phyloP scores from a whole-genome alignment of 345 rosid species.

The Mangifera indica region DNA sequence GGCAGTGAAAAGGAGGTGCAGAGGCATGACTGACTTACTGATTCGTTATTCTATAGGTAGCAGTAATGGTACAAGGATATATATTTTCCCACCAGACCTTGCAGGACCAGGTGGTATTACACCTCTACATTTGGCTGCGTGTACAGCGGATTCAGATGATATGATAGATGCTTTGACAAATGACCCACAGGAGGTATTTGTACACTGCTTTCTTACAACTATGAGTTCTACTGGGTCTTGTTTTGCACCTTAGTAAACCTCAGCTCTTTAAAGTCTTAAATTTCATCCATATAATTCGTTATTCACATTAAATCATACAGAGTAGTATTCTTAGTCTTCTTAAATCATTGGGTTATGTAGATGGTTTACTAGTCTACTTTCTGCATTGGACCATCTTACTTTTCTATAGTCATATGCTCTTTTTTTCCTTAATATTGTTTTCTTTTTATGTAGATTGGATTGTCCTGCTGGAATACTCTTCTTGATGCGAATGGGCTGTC shows the following conservation, averaged over 20 bases:
- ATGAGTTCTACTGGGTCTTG: background rate
- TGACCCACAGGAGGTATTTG: slow-evolving; percentile 76
- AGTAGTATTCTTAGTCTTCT: background rate
- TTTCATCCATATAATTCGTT: background rate
- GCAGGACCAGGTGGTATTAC: slow-evolving; percentile 76
- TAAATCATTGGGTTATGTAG: background rate
- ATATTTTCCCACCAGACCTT: slow-evolving; percentile 61
- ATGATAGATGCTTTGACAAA: slow-evolving; percentile 71
- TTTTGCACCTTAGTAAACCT: background rate
- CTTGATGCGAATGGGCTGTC: slow-evolving; percentile 59
- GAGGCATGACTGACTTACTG: slow-evolving; percentile 65
- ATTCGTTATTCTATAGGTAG: slow-evolving; percentile 39
- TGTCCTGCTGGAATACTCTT: slow-evolving; percentile 66
- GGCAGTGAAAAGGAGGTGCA: slow-evolving; percentile 69
- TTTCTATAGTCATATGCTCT: background rate
- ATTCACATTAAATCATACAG: background rate
- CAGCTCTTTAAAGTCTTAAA: background rate
- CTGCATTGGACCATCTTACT: background rate
- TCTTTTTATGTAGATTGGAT: slow-evolving; percentile 50
- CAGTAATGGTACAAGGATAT: slow-evolving; percentile 30
- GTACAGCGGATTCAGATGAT: slow-evolving; percentile 59
- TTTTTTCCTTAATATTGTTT: background rate
- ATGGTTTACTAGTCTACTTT: background rate
- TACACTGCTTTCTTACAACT: background rate
- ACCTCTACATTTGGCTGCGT: slow-evolving; percentile 86